Conservation (phyloP, 2,329 filamentous ascomycete species). For the Pseudogymnoascus sp. region DNA sequence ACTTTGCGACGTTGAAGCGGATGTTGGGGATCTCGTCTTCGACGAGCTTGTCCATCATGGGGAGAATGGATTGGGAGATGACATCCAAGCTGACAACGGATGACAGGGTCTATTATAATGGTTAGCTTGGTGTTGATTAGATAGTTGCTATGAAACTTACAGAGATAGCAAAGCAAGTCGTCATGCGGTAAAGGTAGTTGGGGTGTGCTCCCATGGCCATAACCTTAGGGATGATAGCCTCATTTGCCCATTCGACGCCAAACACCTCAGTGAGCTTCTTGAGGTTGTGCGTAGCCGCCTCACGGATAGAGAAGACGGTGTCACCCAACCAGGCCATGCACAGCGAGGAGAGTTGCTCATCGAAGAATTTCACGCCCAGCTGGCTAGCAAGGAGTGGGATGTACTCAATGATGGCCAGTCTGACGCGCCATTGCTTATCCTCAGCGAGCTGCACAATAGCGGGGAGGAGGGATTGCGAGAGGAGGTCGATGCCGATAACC, state of each 20-base stretch:
- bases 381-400: constrained; percentile 94
- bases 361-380: constrained; percentile 93
- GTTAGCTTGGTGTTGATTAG: constrained; percentile 12
- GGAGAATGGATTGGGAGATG: constrained; percentile 85
- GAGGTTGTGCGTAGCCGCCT: constrained; percentile 93
- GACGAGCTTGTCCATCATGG: constrained; percentile 91
- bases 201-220: constrained; percentile 97
- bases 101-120: constrained; percentile 66
- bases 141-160: constrained; percentile 48
- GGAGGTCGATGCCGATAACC: constrained; percentile 94
- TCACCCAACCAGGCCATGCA: constrained; percentile 99
- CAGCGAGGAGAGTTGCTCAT: constrained; percentile 88
- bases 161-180: constrained; percentile 97
- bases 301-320: constrained; percentile 96
- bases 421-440: constrained; percentile 98
- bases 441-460: constrained; percentile 96
- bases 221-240: constrained; percentile 96
- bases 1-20: constrained; percentile 98
- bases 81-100: constrained; percentile 89
- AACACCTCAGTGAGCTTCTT: constrained; percentile 99
- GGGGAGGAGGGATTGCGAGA: constrained; percentile 92
- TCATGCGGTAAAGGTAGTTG: constrained; percentile 99
- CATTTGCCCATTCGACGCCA: constrained; percentile 93
- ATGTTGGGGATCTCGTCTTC: constrained; percentile 97
- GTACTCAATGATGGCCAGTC: constrained; percentile 97